Base-by-base conservation (phyloP, 352 stramenopile genomes). In the Globisporangium acanthophoron region DNA sequence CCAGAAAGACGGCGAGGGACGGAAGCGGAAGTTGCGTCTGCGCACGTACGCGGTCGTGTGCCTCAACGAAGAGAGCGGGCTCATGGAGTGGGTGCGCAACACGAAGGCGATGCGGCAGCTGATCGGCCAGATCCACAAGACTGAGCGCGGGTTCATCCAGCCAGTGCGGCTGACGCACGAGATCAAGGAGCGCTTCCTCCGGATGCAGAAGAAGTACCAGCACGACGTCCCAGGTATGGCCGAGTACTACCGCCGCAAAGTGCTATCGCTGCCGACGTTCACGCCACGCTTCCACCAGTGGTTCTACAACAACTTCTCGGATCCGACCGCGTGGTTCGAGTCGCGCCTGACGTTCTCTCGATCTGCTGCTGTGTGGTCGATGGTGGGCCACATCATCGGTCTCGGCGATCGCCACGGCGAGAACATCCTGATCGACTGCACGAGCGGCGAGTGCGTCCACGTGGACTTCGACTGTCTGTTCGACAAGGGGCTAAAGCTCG, bases 381-480 rank as follows among this genome's bases (percentile, higher is more conserved):
- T 98, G 71, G 91, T 99, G 35, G 96, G 96, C 18, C 95, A 99
- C 66, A 95, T 99, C 29, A 80, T 97, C 18, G 90, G 89, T 20
- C 78, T 97, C 1, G 90, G 91, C 8, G 90, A 97, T 80, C 90
- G 98, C 29, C 98, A 99, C 59, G 94, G 96, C 1, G 98, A 99
- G 70, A 99, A 99, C 69, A 99, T 99, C 64, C 72, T 99, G 15
- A 95, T 99, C 40, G 96, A 99, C 71, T 98, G 83, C 52, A 93
- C 74, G 16, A 98, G 81, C 55, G 97, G 97, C 43, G 97, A 99
- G 77, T 98, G 95, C 61, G 96, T 99, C 12, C 98, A 99, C 76
- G 97, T 99, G 51, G 98, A 99, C 71, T 99, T 99, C 78, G 96
- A 99, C 71, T 99, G 98, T 66, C 87, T 99, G 51, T 99, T 99